A percentile compares a stretch with the other conserved stretches of the same genome.
Evolutionary conservation across 257 asterid species (phyloP).

Genomic region (Plectranthus barbatus): DNA sequence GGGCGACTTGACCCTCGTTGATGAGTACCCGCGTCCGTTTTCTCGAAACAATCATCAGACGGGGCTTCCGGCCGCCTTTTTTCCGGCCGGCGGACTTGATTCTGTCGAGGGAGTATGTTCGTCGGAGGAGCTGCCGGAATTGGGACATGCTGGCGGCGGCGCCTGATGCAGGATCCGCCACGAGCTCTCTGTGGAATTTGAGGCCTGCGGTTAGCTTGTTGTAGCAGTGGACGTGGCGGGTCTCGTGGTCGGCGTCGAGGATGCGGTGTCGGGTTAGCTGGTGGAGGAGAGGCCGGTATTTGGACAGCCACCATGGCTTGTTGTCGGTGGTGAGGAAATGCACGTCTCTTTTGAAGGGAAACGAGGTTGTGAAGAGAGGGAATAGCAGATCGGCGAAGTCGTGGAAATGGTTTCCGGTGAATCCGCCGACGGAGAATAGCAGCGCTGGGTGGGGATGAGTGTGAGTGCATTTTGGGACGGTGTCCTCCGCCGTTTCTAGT

Average conservation of each 20-base stretch:
- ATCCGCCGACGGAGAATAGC: conserved; percentile 61
- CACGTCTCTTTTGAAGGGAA: conserved; percentile 31
- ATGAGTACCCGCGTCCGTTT: conserved; percentile 32
- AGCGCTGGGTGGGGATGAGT: conserved; percentile 44
- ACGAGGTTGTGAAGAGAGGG: conserved; percentile 49
- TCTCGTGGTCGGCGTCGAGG: conserved; percentile 35
- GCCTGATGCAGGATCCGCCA: conserved; percentile 1
- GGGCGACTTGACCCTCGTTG: conserved; percentile 29
- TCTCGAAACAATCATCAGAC: conserved; percentile 59
- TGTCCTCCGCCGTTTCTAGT: neutral
- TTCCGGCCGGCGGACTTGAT: conserved; percentile 2
- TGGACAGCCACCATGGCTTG: conserved; percentile 55
- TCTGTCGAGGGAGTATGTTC: conserved; percentile 39
- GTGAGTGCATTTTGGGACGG: conserved; percentile 32
- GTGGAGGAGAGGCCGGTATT: conserved; percentile 26
- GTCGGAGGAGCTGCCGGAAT: conserved; percentile 46
- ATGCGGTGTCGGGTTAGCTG: conserved; percentile 34
- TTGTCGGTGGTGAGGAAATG: conserved; percentile 49
- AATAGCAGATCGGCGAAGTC: conserved; percentile 54
- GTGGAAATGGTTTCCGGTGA: conserved; percentile 60
- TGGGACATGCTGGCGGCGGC: conserved; percentile 31
- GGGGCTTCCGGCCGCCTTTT: conserved; percentile 30
- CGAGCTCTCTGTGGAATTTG: conserved; percentile 36
- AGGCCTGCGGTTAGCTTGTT: conserved; percentile 37
- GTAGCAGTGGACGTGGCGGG: conserved; percentile 40